Evolutionary conservation across 106 monocot species (phyloP), one percentile per base, ranked within the genome.

Genomic region (Dioscorea alata): DNA sequence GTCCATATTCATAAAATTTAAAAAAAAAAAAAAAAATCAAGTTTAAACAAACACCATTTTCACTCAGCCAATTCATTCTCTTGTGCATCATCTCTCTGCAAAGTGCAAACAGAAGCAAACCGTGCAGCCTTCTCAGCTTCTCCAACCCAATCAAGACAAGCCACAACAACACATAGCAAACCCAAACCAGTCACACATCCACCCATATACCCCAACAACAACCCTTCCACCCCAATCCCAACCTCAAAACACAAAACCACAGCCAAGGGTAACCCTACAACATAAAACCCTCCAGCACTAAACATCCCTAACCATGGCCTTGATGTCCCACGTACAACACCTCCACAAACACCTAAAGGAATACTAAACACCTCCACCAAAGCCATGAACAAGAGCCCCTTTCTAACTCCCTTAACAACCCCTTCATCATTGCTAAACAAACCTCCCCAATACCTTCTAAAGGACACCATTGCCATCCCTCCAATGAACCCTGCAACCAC

Each of bases 251-350:
- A 85, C 57, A 94, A 6, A 48, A 72, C 69, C 42, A 77, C 73
- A 0, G 80, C 85, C 53, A 85, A 20, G 21, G 88, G 90, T 76
- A 94, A 49, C 16, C 78, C 94, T 59, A 94, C 79, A 21, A 85
- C 12, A 71, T 94, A 94, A 67, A 85, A 94, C 22, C 94, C 94
- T 2, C 74, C 81, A 0, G 86, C 53, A 28, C 74, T 83, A 0
- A 62, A 86, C 87, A 90, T 87, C 23, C 83, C 84, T 66, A 89
- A 69, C 86, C 82, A 76, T 19, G 89, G 86, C 78, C 75, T 64
- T 8, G 80, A 81, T 19, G 87, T 94, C 58, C 82, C 94, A 32
- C 94, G 61, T 18, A 78, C 70, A 10, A 94, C 73, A 24, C 94
- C 94, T 0, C 87, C 94, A 64, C 82, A 87, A 13, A 76, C 82